These are phyloP conservation scores for Aspergillus hancockii DNA, from an alignment of 495 filamentous ascomycete species.

Conservation along the genomic window DNA sequence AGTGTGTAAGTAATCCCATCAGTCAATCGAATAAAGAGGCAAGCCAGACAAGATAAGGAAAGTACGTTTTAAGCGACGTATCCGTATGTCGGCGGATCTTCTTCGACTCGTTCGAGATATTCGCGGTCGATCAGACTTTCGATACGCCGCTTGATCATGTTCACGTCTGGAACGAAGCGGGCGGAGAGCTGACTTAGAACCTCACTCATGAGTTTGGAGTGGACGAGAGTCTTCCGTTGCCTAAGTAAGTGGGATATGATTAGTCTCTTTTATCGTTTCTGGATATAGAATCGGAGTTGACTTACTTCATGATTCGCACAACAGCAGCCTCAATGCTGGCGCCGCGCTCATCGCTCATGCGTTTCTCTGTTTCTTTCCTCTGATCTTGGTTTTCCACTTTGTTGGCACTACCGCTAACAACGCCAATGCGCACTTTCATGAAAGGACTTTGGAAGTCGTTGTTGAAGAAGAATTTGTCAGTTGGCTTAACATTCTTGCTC, in stretches of 20 bases:
- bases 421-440: constrained; percentile 82
- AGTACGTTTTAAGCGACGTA: constrained; percentile 64
- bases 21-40: constrained; percentile 4
- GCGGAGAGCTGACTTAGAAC: constrained; percentile 75
- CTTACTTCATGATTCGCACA: constrained; percentile 95
- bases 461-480: constrained; percentile 86
- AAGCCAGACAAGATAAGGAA: constrained; percentile 6
- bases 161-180: constrained; percentile 86
- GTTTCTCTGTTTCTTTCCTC: constrained; percentile 82
- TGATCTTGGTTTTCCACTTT: constrained; percentile 86
- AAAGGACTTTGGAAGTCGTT: constrained; percentile 77
- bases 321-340: constrained; percentile 85
- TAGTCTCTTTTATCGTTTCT: constrained; percentile 1
- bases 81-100: constrained; percentile 68
- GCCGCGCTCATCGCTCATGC: constrained; percentile 76
- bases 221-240: constrained; percentile 81
- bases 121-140: constrained; percentile 90
- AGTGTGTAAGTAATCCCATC: not conserved
- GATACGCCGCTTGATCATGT: constrained; percentile 91
- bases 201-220: constrained; percentile 81
- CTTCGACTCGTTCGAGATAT: constrained; percentile 86
- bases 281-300: constrained; percentile 16
- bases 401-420: constrained; percentile 65
- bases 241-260: constrained; percentile 44
- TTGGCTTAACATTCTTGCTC: constrained; percentile 75